phyloP scores from a whole-genome alignment of 805 yeast species.

The Saccharomyces jurei region DNA sequence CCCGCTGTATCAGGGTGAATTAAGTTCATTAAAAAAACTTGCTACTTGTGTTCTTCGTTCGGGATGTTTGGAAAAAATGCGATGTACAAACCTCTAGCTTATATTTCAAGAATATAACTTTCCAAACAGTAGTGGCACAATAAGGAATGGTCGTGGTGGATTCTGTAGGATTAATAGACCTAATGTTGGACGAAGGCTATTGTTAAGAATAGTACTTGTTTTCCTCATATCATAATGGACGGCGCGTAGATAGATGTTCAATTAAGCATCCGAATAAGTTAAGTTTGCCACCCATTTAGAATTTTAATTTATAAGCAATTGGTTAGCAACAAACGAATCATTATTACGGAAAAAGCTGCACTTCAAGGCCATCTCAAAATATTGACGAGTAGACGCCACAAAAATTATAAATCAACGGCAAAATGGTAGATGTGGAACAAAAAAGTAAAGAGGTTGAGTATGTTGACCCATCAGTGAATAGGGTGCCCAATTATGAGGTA shows the following conservation, averaged over 20 bases:
- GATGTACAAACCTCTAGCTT: not conserved
- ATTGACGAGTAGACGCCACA: not conserved
- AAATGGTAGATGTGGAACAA: slow-evolving; percentile 2
- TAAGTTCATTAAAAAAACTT: slow-evolving; percentile 25
- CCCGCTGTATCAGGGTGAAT: slow-evolving; percentile 35
- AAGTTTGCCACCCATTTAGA: slow-evolving; percentile 1
- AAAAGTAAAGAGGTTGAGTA: slow-evolving; percentile 19
- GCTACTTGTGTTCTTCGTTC: not conserved
- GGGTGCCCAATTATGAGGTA: slow-evolving; percentile 73
- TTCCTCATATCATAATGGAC: not conserved
- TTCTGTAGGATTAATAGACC: not conserved
- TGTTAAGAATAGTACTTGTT: not conserved
- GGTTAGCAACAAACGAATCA: not conserved
- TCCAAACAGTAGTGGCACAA: not conserved
- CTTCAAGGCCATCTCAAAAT: not conserved
- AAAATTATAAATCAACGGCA: not conserved
- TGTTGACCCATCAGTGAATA: slow-evolving; percentile 27
- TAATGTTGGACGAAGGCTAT: not conserved
- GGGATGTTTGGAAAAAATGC: not conserved
- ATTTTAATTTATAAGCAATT: not conserved
- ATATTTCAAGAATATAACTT: not conserved
- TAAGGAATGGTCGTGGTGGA: not conserved
- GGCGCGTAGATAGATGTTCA: not conserved
- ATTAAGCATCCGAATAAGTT: not conserved
- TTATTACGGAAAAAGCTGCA: not conserved